A percentile compares a stretch with the other conserved stretches of the same genome.
Evolutionary conservation across 768 basidiomycete species (phyloP).

Genomic region (Leccinum fibrillosum): DNA sequence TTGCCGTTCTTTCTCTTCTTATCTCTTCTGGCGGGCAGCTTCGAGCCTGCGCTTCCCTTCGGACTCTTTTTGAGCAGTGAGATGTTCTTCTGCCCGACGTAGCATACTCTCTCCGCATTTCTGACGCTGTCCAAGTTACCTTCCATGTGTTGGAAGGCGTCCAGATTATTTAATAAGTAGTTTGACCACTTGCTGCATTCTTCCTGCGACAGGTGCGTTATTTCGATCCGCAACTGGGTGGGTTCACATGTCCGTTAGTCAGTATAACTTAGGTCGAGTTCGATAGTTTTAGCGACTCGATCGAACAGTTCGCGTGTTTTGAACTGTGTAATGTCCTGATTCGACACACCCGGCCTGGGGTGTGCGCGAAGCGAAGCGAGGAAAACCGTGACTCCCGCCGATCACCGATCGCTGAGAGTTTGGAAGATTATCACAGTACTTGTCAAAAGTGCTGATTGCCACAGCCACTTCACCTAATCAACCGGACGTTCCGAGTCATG

Average conservation of each 20-base stretch:
- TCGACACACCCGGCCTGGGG: conserved; percentile 75
- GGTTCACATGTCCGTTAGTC: no score
- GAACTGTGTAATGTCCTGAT: conserved; percentile 59
- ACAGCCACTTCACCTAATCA: conserved; percentile 71
- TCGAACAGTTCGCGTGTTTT: conserved; percentile 84
- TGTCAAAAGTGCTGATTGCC: conserved; percentile 70
- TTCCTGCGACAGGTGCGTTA: conserved; percentile 80
- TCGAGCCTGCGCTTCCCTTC: conserved; percentile 79
- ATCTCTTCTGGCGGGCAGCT: conserved; percentile 70
- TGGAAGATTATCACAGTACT: conserved; percentile 58
- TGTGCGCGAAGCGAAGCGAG: conserved; percentile 83
- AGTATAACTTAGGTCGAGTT: conserved; percentile 38
- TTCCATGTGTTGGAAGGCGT: conserved; percentile 60
- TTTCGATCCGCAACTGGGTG: conserved; percentile 41
- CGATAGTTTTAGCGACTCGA: conserved; percentile 61
- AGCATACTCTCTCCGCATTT: conserved; percentile 89
- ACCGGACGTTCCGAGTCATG: background rate
- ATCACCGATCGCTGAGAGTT: conserved; percentile 64
- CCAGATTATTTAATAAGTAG: conserved; percentile 62
- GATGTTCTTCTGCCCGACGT: conserved; percentile 27
- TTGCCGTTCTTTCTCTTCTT: conserved; percentile 70
- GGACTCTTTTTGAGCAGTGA: conserved; percentile 51
- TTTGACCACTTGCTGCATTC: conserved; percentile 45
- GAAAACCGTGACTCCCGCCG: conserved; percentile 81
- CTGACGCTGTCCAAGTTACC: conserved; percentile 53